A percentile compares a stretch with the other conserved stretches of the same genome.
Conservation (phyloP, 148 eudicot species). For the Suaeda aralocaspica region DNA sequence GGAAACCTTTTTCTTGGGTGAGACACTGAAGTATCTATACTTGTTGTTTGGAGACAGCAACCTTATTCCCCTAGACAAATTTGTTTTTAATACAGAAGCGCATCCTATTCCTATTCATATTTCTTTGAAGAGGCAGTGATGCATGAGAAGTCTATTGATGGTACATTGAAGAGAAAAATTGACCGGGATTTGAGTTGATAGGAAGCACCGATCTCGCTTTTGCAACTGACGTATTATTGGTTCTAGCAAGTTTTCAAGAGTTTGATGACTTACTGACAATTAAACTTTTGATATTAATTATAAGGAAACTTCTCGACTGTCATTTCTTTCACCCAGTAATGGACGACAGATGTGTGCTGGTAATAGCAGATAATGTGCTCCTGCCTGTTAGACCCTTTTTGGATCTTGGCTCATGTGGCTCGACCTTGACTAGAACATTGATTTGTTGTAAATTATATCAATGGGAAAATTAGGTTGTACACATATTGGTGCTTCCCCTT, state of each 20-base stretch:
- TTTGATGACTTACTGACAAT: not conserved
- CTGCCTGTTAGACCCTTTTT: not conserved
- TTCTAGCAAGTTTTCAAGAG: not conserved
- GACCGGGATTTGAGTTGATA: conserved; percentile 1
- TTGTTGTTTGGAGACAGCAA: conserved; percentile 57
- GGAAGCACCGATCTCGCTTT: not conserved
- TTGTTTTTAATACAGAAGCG: conserved; percentile 90
- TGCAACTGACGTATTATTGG: not conserved
- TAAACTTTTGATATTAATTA: not conserved
- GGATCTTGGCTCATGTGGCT: not conserved
- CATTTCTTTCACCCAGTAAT: not conserved
- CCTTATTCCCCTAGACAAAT: conserved; percentile 66
- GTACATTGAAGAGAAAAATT: not conserved
- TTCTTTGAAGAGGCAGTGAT: conserved; percentile 29
- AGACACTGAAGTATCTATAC: conserved; percentile 83
- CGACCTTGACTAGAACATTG: not conserved
- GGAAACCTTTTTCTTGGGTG: conserved; percentile 98
- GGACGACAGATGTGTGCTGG: not conserved
- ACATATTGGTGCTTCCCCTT: not conserved
- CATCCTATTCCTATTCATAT: conserved; percentile 71
- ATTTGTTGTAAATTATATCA: conserved; percentile 5
- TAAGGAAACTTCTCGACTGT: not conserved
- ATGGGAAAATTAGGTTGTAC: conserved; percentile 1
- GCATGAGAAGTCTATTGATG: conserved; percentile 1
- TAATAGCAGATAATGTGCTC: not conserved